phyloP scores from a whole-genome alignment of 352 stramenopile species.

The Globisporangium canariense region DNA sequence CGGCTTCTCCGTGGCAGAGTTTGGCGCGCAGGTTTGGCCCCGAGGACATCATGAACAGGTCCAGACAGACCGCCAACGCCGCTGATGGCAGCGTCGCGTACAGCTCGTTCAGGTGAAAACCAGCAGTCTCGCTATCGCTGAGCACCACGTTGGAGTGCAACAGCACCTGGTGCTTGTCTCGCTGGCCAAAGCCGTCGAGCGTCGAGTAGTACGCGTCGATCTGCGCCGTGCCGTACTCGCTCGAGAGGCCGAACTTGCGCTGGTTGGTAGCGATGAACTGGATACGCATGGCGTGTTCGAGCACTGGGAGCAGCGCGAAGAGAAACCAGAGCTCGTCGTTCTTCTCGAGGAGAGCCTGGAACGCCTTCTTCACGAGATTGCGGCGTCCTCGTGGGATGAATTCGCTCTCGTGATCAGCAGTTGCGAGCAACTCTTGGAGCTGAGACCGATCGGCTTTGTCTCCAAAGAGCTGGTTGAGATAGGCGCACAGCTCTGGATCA shows the following conservation, averaged over 20 bases:
- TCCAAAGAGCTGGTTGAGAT: neutral
- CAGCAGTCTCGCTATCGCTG: too few relatives aligned
- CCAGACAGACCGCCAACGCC: slow-evolving; percentile 42
- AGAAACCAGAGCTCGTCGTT: slow-evolving; percentile 56
- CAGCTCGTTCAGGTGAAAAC: slow-evolving; percentile 32
- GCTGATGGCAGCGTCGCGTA: slow-evolving; percentile 44
- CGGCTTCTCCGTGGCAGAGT: slow-evolving; percentile 64
- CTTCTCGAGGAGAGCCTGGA: slow-evolving; percentile 20
- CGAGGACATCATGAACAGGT: slow-evolving; percentile 75
- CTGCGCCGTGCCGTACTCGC: slow-evolving; percentile 45
- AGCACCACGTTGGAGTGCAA: slow-evolving; percentile 38
- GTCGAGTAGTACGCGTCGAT: slow-evolving; percentile 78
- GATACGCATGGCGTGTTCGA: slow-evolving; percentile 60
- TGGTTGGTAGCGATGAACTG: slow-evolving; percentile 53
- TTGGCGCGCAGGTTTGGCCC: slow-evolving; percentile 70
- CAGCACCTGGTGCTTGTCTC: slow-evolving; percentile 74
- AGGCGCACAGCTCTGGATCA: neutral
- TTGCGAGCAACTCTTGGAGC: neutral
- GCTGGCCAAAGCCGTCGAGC: slow-evolving; percentile 72
- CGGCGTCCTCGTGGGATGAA: slow-evolving; percentile 45
- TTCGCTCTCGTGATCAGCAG: neutral
- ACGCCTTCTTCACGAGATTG: slow-evolving; percentile 30
- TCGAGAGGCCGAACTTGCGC: slow-evolving; percentile 23
- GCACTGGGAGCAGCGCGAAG: slow-evolving; percentile 55
- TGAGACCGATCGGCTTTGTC: neutral